Conservation (phyloP, 257 asterid species). For the Cruciata laevipes region DNA sequence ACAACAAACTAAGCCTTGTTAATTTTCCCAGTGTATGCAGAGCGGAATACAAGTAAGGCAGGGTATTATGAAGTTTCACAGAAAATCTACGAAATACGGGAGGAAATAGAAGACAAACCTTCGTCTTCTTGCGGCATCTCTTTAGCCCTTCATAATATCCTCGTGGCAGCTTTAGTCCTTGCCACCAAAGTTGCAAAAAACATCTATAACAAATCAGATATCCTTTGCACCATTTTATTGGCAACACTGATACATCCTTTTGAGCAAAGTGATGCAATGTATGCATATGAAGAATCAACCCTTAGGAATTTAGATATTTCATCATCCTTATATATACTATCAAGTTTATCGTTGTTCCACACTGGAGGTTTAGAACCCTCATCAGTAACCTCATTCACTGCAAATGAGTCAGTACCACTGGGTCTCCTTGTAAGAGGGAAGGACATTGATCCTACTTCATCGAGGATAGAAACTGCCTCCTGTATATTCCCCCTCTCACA, state of each 20-base stretch:
- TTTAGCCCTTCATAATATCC: too few relatives aligned
- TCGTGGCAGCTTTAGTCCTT: not conserved
- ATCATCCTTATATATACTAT: conserved; percentile 24
- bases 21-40: not conserved
- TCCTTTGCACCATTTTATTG: conserved; percentile 43
- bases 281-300: conserved; percentile 51
- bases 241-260: conserved; percentile 66
- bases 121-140: not conserved
- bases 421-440: conserved; percentile 30
- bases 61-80: not conserved
- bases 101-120: conserved; percentile 1
- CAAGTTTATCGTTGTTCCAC: conserved; percentile 18
- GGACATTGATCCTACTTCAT: conserved; percentile 51
- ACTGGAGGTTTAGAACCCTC: conserved; percentile 19
- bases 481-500: conserved; percentile 75
- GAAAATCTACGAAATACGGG: not conserved
- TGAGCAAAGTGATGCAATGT: conserved; percentile 49
- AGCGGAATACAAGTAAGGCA: not conserved
- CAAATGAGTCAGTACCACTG: conserved; percentile 15
- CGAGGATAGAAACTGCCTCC: conserved; percentile 67
- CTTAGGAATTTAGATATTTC: conserved; percentile 31
- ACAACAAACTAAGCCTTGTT: not conserved
- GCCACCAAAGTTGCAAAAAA: conserved; percentile 1
- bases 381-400: conserved; percentile 8
- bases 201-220: conserved; percentile 32